These are phyloP conservation scores for Fusarium dimerum DNA, from an alignment of 2,329 filamentous ascomycete genomes.

Conservation along the genomic window DNA sequence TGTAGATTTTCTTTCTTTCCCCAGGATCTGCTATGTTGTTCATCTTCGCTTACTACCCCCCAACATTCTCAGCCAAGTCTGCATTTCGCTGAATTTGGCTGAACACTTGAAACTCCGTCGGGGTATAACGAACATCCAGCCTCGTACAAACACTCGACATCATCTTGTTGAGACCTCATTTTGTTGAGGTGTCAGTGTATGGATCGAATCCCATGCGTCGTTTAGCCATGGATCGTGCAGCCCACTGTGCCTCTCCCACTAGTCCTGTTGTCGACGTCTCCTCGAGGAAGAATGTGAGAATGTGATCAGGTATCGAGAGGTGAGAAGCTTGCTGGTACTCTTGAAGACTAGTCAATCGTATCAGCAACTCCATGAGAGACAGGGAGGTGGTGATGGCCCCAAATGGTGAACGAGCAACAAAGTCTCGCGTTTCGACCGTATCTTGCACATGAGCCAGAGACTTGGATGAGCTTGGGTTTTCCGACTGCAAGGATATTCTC, in stretches of 20 bases:
- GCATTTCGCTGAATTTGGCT: not conserved
- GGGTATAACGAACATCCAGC: slow-evolving; percentile 1
- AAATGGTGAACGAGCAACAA: slow-evolving; percentile 48
- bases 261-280: slow-evolving; percentile 56
- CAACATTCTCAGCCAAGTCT: not conserved
- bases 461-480: slow-evolving; percentile 5
- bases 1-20: too few relatives aligned
- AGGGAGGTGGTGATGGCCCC: slow-evolving; percentile 55
- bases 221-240: slow-evolving; percentile 47
- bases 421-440: slow-evolving; percentile 27
- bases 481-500: slow-evolving; percentile 37
- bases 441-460: slow-evolving; percentile 1
- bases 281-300: slow-evolving; percentile 83
- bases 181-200: slow-evolving; percentile 47
- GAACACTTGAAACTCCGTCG: not conserved
- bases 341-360: slow-evolving; percentile 83
- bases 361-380: slow-evolving; percentile 84
- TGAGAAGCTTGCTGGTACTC: slow-evolving; percentile 91
- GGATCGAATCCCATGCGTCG: slow-evolving; percentile 57
- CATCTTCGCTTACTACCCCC: too few relatives aligned
- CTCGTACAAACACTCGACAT: not conserved
- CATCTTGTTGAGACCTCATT: slow-evolving; percentile 25
- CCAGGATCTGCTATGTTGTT: too few relatives aligned
- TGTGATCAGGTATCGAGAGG: slow-evolving; percentile 85
- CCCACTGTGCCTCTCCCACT: slow-evolving; percentile 46